These are phyloP conservation scores for Exutisphaerella laricina DNA, from an alignment of 2,329 filamentous ascomycete genomes.

Conservation along the genomic window DNA sequence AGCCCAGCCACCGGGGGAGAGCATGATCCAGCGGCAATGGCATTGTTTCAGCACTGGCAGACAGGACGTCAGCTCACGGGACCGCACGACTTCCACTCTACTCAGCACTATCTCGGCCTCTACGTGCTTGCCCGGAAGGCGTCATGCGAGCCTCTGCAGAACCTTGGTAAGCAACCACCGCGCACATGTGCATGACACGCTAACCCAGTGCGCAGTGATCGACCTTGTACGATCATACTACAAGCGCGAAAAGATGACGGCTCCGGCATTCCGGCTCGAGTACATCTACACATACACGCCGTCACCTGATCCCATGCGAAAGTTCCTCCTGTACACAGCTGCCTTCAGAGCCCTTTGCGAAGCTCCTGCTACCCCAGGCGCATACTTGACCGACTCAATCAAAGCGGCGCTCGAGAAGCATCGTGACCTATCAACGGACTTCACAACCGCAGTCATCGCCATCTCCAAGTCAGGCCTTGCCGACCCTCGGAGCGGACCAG, in stretches of 20 bases:
- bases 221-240: slow-evolving; percentile 33
- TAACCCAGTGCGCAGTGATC: slow-evolving; percentile 29
- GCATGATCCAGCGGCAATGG: slow-evolving; percentile 13
- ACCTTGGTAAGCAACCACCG: slow-evolving; percentile 28
- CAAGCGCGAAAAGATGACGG: slow-evolving; percentile 29
- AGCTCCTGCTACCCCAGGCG: slow-evolving; percentile 9
- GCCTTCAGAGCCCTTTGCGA: slow-evolving; percentile 30
- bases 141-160: slow-evolving; percentile 28
- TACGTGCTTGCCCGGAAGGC: slow-evolving; percentile 31
- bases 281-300: slow-evolving; percentile 32
- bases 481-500: slow-evolving; percentile 28
- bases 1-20: neutral
- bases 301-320: slow-evolving; percentile 28
- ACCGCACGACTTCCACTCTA: slow-evolving; percentile 32
- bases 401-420: slow-evolving; percentile 23
- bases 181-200: too few relatives aligned
- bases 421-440: slow-evolving; percentile 28
- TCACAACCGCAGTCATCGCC: slow-evolving; percentile 25
- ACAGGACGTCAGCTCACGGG: slow-evolving; percentile 25
- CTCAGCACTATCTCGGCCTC: slow-evolving; percentile 33
- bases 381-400: slow-evolving; percentile 26
- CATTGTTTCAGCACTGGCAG: slow-evolving; percentile 31
- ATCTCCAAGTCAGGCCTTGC: slow-evolving; percentile 24
- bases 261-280: slow-evolving; percentile 34
- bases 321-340: slow-evolving; percentile 31